Conservation (phyloP, 2,329 filamentous ascomycete species). For the Fusarium tjaetaba region DNA sequence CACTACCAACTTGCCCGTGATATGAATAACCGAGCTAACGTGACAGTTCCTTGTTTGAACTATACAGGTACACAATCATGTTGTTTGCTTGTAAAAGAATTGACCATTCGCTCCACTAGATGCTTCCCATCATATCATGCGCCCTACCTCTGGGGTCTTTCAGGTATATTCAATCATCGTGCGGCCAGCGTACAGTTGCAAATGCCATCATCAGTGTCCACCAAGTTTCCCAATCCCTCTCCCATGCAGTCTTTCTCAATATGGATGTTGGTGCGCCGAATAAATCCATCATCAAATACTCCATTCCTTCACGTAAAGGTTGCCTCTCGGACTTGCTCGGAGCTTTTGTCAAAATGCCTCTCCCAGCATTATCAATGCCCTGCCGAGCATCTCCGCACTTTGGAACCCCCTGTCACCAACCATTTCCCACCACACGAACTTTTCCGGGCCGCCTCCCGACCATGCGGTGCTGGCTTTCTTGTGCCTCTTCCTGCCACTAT, state of each 20-base stretch:
- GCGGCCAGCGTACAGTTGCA: slow-evolving; percentile 32
- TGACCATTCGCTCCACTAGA: slow-evolving; percentile 9
- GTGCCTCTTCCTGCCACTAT: slow-evolving; percentile 7
- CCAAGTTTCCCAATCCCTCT: background rate
- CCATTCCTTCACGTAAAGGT: background rate
- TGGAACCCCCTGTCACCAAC: slow-evolving; percentile 11
- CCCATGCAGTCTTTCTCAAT: background rate
- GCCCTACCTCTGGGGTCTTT: slow-evolving; percentile 3
- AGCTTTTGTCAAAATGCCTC: slow-evolving; percentile 8
- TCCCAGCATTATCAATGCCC: slow-evolving; percentile 4
- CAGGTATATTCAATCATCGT: slow-evolving; percentile 38
- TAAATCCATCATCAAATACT: slow-evolving; percentile 12
- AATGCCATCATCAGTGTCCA: slow-evolving; percentile 12
- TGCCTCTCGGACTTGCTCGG: background rate
- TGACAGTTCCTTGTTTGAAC: background rate
- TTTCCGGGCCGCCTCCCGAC: slow-evolving; percentile 22
- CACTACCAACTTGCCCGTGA: background rate
- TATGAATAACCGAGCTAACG: background rate
- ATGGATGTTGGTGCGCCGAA: slow-evolving; percentile 21
- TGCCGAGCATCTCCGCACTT: slow-evolving; percentile 14
- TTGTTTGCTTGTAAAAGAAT: background rate
- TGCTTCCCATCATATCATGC: slow-evolving; percentile 28
- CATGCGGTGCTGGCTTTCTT: background rate
- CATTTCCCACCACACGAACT: slow-evolving; percentile 24
- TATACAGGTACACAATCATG: background rate